phyloP scores from a whole-genome alignment of 2,329 filamentous ascomycete species.

The Hypoxylon sp. region DNA sequence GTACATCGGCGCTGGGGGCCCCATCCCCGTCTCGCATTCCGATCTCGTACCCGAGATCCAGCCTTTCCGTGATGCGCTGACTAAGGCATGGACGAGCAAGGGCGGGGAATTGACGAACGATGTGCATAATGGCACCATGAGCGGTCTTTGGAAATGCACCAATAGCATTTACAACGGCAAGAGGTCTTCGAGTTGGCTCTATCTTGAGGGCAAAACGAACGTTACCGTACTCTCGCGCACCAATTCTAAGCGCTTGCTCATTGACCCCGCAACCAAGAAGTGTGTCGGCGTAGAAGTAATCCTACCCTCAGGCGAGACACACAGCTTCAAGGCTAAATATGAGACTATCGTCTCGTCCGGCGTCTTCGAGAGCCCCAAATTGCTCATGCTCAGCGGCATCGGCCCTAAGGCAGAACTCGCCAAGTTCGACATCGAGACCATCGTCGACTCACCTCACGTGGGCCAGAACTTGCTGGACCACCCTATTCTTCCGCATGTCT shows the following conservation, averaged over 20 bases:
- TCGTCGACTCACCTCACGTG: slow-evolving; percentile 71
- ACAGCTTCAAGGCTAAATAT: slow-evolving; percentile 62
- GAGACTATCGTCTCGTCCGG: slow-evolving; percentile 65
- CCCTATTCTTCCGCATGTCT: slow-evolving; percentile 65
- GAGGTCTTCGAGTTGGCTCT: slow-evolving; percentile 65
- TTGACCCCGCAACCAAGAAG: slow-evolving; percentile 58
- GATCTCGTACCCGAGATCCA: slow-evolving; percentile 66
- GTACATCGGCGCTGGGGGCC: slow-evolving; percentile 66
- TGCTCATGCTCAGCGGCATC: slow-evolving; percentile 75
- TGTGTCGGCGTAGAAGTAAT: slow-evolving; percentile 63
- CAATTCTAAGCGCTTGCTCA: slow-evolving; percentile 66
- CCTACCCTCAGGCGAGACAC: slow-evolving; percentile 56
- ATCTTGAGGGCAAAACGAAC: slow-evolving; percentile 66
- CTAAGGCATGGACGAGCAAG: slow-evolving; percentile 66
- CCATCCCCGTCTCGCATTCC: slow-evolving; percentile 67
- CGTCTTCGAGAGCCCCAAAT: slow-evolving; percentile 73
- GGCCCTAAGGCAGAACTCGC: slow-evolving; percentile 67
- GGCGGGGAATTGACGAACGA: slow-evolving; percentile 66
- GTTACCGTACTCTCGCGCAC: slow-evolving; percentile 63
- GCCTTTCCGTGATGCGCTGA: slow-evolving; percentile 64
- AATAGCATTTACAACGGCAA: slow-evolving; percentile 70
- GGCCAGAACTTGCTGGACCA: slow-evolving; percentile 75
- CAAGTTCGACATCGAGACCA: slow-evolving; percentile 64
- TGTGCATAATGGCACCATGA: slow-evolving; percentile 68
- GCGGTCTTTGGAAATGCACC: slow-evolving; percentile 65